Evolutionary conservation across 1,284 basidiomycete species (phyloP).

Genomic region (Ceratorhiza oryzae-sativae): DNA sequence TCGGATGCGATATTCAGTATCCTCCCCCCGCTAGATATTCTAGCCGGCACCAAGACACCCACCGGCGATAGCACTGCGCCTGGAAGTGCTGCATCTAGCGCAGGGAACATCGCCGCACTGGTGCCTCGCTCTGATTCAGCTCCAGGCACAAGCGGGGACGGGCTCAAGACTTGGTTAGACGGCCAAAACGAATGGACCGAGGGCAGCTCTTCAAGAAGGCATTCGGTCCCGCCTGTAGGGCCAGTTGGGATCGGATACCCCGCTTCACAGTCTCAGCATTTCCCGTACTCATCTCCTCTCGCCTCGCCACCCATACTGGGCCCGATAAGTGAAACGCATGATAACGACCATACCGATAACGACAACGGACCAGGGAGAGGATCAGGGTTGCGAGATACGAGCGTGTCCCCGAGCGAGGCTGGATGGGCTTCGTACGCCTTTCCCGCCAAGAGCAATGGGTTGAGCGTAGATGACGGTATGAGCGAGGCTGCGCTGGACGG

Average conservation of each 20-base stretch:
- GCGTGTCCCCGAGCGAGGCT: background rate
- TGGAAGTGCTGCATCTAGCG: conserved; percentile 23
- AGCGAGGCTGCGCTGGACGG: conserved; percentile 32
- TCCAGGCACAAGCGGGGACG: conserved; percentile 3
- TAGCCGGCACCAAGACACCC: conserved; percentile 20
- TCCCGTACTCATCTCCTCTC: conserved; percentile 26
- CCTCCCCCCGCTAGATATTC: conserved; percentile 67
- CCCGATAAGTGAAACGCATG: background rate
- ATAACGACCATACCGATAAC: background rate
- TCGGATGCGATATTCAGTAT: conserved; percentile 95
- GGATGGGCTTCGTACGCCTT: conserved; percentile 32
- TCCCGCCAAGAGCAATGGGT: background rate
- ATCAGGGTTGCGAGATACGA: conserved; percentile 14
- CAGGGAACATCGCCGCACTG: background rate
- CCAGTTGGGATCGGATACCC: conserved; percentile 8
- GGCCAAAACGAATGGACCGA: conserved; percentile 20
- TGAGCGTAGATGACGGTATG: background rate
- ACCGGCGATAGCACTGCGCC: conserved; percentile 21
- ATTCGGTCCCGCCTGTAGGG: conserved; percentile 3
- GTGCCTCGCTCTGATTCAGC: background rate
- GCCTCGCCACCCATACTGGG: conserved; percentile 12
- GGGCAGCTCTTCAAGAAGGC: background rate
- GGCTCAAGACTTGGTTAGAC: conserved; percentile 17
- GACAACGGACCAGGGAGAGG: background rate
- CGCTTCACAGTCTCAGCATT: conserved; percentile 29